Percentiles rank a stretch among this genome's conserved stretches.
Evolutionary conservation across 176 grass and related monocot species (phyloP).

Genomic region (Raddia guianensis): DNA sequence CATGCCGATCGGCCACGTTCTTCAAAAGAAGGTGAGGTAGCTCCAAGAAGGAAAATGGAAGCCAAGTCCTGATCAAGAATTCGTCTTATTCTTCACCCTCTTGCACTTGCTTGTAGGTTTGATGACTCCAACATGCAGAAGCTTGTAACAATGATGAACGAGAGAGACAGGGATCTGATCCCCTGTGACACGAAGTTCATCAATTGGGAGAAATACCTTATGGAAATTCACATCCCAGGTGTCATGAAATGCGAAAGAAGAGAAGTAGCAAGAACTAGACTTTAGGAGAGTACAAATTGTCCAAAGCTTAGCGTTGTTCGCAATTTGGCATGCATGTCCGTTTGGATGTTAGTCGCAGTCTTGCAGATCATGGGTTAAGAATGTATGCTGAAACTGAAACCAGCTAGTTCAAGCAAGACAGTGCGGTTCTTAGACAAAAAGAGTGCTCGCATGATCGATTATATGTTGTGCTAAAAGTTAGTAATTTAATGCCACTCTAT

Average conservation of each 20-base stretch:
- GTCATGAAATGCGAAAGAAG: slow-evolving; percentile 29
- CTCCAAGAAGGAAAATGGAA: too few relatives aligned
- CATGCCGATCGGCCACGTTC: neutral
- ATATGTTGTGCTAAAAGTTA: too few relatives aligned
- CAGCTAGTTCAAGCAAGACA: too few relatives aligned
- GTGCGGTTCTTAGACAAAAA: too few relatives aligned
- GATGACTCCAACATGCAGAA: slow-evolving; percentile 44
- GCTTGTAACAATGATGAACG: neutral
- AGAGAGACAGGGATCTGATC: slow-evolving; percentile 22
- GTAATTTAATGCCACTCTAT: too few relatives aligned
- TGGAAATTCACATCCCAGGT: slow-evolving; percentile 36
- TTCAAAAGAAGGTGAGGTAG: neutral
- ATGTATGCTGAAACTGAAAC: too few relatives aligned
- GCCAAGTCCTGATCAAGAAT: too few relatives aligned
- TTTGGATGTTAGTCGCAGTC: too few relatives aligned
- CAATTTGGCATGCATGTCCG: too few relatives aligned
- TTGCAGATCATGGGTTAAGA: too few relatives aligned
- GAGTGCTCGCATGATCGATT: too few relatives aligned
- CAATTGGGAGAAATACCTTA: slow-evolving; percentile 34
- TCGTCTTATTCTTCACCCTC: neutral
- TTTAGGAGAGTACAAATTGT: neutral
- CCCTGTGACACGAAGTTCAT: slow-evolving; percentile 31
- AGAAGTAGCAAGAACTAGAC: slow-evolving; percentile 9
- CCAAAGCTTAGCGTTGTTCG: neutral
- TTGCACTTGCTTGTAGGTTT: slow-evolving; percentile 18